phyloP scores from a whole-genome alignment of 768 basidiomycete genomes.

The Suillus luteus region DNA sequence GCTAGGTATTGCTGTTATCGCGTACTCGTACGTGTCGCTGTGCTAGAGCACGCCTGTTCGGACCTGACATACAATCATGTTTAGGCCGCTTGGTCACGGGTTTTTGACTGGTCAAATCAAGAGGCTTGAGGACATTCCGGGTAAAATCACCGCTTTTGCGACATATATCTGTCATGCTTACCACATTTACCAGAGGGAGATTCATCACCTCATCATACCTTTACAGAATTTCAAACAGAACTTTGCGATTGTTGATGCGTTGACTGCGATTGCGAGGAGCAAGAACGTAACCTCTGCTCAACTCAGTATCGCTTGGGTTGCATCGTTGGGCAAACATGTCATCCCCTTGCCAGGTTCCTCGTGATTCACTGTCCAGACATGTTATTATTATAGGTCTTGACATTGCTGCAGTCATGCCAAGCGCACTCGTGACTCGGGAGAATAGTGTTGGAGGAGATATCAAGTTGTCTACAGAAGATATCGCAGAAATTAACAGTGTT shows the following conservation, averaged over 20 bases:
- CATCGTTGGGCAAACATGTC: constrained; percentile 40
- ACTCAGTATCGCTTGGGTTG: constrained; percentile 48
- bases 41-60: constrained; percentile 1
- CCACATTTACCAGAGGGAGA: constrained; percentile 37
- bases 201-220: constrained; percentile 4
- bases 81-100: constrained; percentile 55
- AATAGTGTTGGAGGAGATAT: constrained; percentile 48
- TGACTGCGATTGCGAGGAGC: constrained; percentile 42
- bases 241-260: constrained; percentile 43
- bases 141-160: constrained; percentile 12
- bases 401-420: constrained; percentile 31
- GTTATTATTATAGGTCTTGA: neutral
- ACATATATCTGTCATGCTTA: neutral
- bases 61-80: constrained; percentile 6
- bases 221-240: constrained; percentile 43
- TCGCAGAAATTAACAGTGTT: constrained; percentile 40
- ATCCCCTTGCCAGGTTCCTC: constrained; percentile 55
- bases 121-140: constrained; percentile 36
- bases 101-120: constrained; percentile 55
- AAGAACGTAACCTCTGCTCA: constrained; percentile 46
- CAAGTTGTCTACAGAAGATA: constrained; percentile 41
- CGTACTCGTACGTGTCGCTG: constrained; percentile 49
- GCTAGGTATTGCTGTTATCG: constrained; percentile 57
- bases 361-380: constrained; percentile 28
- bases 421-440: constrained; percentile 47